These are phyloP conservation scores for Phytophthora sp. DNA, from an alignment of 352 stramenopile species.

Conservation along the genomic window DNA sequence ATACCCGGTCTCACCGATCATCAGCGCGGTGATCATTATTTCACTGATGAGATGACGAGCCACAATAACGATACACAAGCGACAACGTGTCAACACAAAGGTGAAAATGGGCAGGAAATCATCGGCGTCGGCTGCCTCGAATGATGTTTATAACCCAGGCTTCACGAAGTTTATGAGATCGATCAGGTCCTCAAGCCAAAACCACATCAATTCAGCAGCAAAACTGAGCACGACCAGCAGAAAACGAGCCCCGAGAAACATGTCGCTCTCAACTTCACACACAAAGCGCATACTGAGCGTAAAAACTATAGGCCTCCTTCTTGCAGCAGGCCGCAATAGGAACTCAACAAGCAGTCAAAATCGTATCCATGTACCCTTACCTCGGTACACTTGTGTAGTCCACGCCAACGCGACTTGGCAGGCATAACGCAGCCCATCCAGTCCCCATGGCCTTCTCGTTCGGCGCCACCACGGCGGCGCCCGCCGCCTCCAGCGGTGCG, in stretches of 20 bases:
- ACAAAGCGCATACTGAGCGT: too few relatives aligned
- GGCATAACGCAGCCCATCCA: constrained; percentile 2
- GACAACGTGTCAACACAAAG: constrained; percentile 59
- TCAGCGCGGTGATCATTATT: constrained; percentile 74
- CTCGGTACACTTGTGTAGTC: background rate
- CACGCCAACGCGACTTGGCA: background rate
- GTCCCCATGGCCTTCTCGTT: constrained; percentile 49
- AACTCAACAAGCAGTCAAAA: too few relatives aligned
- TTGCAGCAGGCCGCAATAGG: too few relatives aligned
- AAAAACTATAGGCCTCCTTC: too few relatives aligned
- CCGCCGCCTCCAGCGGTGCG: constrained; percentile 32
- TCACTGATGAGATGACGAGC: constrained; percentile 74
- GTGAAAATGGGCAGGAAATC: constrained; percentile 88
- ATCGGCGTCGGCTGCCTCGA: constrained; percentile 39
- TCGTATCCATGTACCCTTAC: too few relatives aligned
- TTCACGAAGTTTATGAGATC: too few relatives aligned
- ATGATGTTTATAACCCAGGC: too few relatives aligned
- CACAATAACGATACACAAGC: constrained; percentile 63
- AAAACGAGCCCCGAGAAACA: too few relatives aligned
- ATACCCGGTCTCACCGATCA: constrained; percentile 84
- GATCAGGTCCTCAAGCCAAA: too few relatives aligned
- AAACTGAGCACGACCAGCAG: too few relatives aligned
- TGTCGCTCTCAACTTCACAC: too few relatives aligned
- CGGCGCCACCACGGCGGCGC: constrained; percentile 24
- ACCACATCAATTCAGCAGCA: too few relatives aligned